Evolutionary conservation across 2,329 filamentous ascomycete species (phyloP).

Genomic region (Neurospora sp.): DNA sequence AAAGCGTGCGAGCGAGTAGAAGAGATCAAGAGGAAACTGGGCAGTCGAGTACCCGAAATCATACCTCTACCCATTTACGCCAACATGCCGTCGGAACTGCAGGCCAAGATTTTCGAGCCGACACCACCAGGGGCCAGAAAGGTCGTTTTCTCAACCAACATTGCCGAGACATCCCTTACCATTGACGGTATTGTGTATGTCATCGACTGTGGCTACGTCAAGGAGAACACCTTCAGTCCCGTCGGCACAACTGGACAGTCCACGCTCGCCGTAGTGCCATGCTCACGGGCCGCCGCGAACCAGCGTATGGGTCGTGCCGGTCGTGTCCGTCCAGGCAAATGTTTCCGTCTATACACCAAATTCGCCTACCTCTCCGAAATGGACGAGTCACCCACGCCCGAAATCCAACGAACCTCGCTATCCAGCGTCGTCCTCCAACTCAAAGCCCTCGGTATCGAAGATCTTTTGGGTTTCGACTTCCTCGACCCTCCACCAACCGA

Average conservation of each 20-base stretch:
- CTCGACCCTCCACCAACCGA: constrained; percentile 90
- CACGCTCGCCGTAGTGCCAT: constrained; percentile 80
- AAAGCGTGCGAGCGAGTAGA: constrained; percentile 73
- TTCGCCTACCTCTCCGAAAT: constrained; percentile 93
- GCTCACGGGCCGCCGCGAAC: constrained; percentile 83
- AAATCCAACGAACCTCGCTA: constrained; percentile 86
- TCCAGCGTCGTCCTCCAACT: constrained; percentile 75
- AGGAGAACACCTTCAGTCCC: constrained; percentile 89
- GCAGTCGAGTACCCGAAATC: constrained; percentile 73
- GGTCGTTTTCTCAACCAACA: constrained; percentile 90
- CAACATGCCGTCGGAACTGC: constrained; percentile 81
- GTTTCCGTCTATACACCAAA: constrained; percentile 87
- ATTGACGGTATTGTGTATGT: constrained; percentile 96
- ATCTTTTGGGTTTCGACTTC: constrained; percentile 89
- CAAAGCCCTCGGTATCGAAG: constrained; percentile 84
- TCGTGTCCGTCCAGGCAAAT: constrained; percentile 84
- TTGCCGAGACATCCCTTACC: constrained; percentile 90
- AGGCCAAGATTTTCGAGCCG: constrained; percentile 89
- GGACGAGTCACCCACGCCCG: constrained; percentile 82
- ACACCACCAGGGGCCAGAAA: constrained; percentile 79
- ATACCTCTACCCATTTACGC: constrained; percentile 91
- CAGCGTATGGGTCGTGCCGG: constrained; percentile 89
- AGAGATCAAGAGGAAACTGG: constrained; percentile 79
- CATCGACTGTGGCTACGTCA: constrained; percentile 90
- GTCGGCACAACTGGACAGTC: constrained; percentile 71